These are phyloP conservation scores for Chlamydomonas reinhardtii DNA, from an alignment of 163 green algal species.

Conservation along the genomic window DNA sequence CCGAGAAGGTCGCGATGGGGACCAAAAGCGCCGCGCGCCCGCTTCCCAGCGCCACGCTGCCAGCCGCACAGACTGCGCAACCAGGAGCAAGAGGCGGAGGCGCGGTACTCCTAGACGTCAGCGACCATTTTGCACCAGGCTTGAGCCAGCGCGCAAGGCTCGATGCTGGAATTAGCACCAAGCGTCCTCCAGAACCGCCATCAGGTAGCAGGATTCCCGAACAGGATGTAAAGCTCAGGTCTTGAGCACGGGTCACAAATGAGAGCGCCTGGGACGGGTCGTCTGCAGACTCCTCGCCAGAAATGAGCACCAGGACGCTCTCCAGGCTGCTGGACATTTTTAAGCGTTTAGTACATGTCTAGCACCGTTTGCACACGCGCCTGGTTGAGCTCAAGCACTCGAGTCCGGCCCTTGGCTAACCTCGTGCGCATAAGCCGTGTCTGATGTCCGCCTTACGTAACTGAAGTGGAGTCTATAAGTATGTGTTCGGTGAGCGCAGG, in stretches of 20 bases:
- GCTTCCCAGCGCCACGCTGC: not conserved
- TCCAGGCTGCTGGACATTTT: not conserved
- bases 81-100: not conserved
- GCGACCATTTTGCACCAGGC: not conserved
- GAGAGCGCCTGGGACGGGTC: not conserved
- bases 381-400: too few relatives aligned
- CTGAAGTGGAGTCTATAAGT: too few relatives aligned
- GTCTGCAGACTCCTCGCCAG: not conserved
- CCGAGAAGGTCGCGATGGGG: not conserved
- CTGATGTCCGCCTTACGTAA: too few relatives aligned
- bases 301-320: constrained; percentile 20
- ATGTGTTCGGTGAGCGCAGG: too few relatives aligned
- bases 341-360: not conserved
- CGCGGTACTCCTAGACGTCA: not conserved
- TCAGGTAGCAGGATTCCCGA: constrained; percentile 2
- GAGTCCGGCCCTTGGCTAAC: too few relatives aligned
- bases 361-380: too few relatives aligned
- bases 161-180: not conserved
- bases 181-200: not conserved
- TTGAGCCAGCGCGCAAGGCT: not conserved
- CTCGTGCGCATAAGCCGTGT: too few relatives aligned
- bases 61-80: constrained; percentile 16
- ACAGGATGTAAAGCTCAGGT: constrained; percentile 21
- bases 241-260: not conserved
- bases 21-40: not conserved